Conservation (phyloP, 2,329 filamentous ascomycete genomes). For the Colletotrichum endophyticum region DNA sequence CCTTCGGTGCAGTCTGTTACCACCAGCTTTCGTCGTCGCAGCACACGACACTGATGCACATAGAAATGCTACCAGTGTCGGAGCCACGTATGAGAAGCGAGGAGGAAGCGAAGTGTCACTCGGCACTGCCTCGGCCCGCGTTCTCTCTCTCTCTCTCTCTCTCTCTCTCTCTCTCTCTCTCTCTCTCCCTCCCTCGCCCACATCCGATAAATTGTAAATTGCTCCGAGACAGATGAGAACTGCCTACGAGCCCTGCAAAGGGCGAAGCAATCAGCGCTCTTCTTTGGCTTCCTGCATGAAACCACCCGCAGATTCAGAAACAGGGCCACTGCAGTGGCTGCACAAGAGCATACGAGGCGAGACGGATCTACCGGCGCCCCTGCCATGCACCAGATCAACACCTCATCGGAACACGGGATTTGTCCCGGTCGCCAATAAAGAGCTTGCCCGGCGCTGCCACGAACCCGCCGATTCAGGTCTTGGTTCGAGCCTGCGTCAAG, state of each 20-base stretch:
- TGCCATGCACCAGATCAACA: background rate
- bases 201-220: background rate
- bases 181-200: background rate
- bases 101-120: background rate
- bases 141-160: background rate
- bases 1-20: background rate
- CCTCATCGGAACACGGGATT: background rate
- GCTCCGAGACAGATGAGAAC: conserved; percentile 2
- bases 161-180: background rate
- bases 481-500: background rate
- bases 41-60: background rate
- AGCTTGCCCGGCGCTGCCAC: background rate
- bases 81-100: background rate
- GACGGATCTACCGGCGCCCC: background rate
- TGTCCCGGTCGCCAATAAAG: background rate
- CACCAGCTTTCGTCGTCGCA: background rate
- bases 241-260: background rate
- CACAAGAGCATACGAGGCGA: background rate
- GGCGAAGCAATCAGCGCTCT: background rate
- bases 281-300: conserved; percentile 9
- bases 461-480: background rate
- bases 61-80: background rate
- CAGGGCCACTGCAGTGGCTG: background rate
- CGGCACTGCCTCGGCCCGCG: background rate
- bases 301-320: conserved; percentile 16